Base-by-base conservation (phyloP, 768 basidiomycete species). In the Suillus hirtellus region DNA sequence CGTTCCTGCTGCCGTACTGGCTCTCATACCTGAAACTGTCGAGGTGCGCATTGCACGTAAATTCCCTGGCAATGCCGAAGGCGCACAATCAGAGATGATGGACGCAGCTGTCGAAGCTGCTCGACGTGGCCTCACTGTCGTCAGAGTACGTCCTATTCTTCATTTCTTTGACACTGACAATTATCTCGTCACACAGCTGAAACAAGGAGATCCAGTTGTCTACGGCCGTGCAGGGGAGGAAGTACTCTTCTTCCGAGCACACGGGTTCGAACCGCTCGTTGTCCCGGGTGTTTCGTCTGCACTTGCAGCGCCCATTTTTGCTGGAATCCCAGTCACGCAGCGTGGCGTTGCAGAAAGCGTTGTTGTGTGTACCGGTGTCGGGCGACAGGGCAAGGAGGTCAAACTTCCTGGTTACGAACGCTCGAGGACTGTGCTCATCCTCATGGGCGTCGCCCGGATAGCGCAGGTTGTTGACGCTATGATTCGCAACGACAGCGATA, bases 191-290 rank as follows among this genome's bases (percentile, higher is more conserved):
- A 31, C 50, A 24, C 58, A 94, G 92, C 82, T 99, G 19, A 99
- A 99, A 78, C 97, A 99, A 81, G 97, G 97, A 14, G 97, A 99
- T 73, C 97, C 97, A 12, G 89, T 90, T 17, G 87, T 99, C 0
- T 99, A 97, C 72, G 97, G 93, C 3, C 88, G 97, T 27, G 90
- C 90, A 0, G 96, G 96, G 37, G 96, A 99, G 72, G 97, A 99
- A 76, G 86, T 98, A 1, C 82, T 96, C 24, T 94, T 90, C 78
- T 96, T 99, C 84, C 88, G 96, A 14, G 76, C 86, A 54, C 88
- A 88, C 54, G 96, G 95, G 2, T 92, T 89, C 73, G 90, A 94
- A 66, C 86, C 90, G 4, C 77, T 92, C 64, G 85, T 98, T 67
- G 81, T 99, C 19, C 97, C 97, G 0, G 97, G 97, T 2, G 86